Base-by-base conservation (phyloP, 148 eudicot genomes). In the Limonium bicolor region DNA sequence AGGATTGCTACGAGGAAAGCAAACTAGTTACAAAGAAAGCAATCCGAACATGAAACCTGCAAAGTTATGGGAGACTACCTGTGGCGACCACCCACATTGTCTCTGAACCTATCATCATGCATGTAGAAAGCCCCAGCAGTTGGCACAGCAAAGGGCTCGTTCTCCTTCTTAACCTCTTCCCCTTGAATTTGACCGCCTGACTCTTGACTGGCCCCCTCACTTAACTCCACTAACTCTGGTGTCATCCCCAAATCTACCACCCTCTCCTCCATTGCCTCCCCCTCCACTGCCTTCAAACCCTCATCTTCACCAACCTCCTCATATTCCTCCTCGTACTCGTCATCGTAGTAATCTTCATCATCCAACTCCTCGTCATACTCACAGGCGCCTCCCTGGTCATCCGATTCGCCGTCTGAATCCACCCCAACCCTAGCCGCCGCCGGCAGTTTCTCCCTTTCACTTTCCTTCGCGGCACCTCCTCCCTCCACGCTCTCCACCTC, bases 121-220 rank as follows among this genome's bases (percentile, higher is more conserved):
- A 90, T 90, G 56, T 90, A 90, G 51, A 90, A 90, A 2, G 99
- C 95, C 21, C 99, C 99, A 0, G 93, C 73, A 4, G 95, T 90
- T 0, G 99, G 99, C 48, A 90, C 95, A 2, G 94, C 67, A 55
- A 55, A 90, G 3, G 93, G 99, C 76, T 84, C 99, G n/a, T 62
- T 65, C 62, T 70, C 87, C 61, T 77, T 80, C 72, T 75, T 77
- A 59, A 67, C 82, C 50, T 47, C 78, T 21, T 32, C 73, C 20
- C 20, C 80, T 23, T 26, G 44, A 19, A 22, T 71, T 39, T 38
- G 53, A 3, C 29, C 51, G 32, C n/a, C 47, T 26, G 11, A 22
- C 17, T 10, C 57, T 36, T 26, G 23, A 22, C 17, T 41, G 34
- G 36, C 51, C 18, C 27, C 63, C 20, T 22, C 66, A 13, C 26